Evolutionary conservation across 108 stramenopile genomes (phyloP), one percentile per base, ranked within the genome.

Genomic region (Licmophora abbreviata): DNA sequence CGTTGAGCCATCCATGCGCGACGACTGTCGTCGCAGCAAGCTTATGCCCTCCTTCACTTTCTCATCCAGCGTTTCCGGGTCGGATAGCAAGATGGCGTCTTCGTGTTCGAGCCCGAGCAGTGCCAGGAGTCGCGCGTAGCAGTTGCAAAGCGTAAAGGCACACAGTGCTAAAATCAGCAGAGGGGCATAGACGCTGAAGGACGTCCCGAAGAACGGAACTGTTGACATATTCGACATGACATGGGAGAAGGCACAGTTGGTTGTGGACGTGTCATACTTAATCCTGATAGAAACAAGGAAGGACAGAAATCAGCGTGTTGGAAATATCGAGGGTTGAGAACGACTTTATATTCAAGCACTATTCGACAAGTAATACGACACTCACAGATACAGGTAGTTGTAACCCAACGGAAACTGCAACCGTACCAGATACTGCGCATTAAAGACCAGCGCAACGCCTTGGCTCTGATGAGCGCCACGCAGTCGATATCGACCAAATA

Each of bases 371-470:
- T 23, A 36, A 36, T 8, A 9, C 6, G 14, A 29, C 0, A 70
- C 71, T 72, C 34, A 72, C 62, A 74, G 61, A 41, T 73, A 56
- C 14, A 84, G 59, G 54, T 74, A 84, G 37, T 84, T 84, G 52
- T 84, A 84, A 4, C 71, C 69, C 35, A 84, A 52, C 0, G 78
- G 61, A 58, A 79, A 84, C 48, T 84, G 82, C 17, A 83, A 45
- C 33, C 76, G 54, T 12, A 86, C 68, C 48, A 91, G 64, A 51
- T 86, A 91, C 36, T 82, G 76, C 18, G 85, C 85, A 68, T 86
- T 91, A 64, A 87, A 79, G 5, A 86, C 63, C 33, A 87, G 59
- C 27, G 85, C 74, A 21, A 72, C 61, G 4, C 74, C 74, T 52
- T 54, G 56, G 45, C 69, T 71, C 33, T 70, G 65, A 33, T 59